phyloP scores from a whole-genome alignment of 345 rosid genomes.

The Citrus trifoliata region DNA sequence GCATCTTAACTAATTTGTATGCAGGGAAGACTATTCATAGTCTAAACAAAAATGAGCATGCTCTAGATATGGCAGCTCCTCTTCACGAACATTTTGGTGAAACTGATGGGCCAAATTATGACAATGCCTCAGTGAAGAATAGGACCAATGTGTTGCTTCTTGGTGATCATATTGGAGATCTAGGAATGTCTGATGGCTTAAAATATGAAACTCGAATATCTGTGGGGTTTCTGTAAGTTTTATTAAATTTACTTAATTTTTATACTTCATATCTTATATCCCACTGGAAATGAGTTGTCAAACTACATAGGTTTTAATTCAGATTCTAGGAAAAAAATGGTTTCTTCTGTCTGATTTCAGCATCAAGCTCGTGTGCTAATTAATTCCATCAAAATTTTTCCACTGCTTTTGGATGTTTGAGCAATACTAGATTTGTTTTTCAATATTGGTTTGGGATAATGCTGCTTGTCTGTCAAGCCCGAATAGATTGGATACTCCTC shows the following conservation, averaged over 20 bases:
- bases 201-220: conserved; percentile 70
- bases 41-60: conserved; percentile 86
- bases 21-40: conserved; percentile 81
- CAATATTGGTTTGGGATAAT: neutral
- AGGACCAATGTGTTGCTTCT: conserved; percentile 83
- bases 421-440: neutral
- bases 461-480: neutral
- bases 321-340: neutral
- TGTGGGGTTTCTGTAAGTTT: conserved; percentile 78
- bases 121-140: conserved; percentile 44
- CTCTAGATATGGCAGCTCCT: conserved; percentile 87
- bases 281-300: neutral
- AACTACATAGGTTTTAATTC: neutral
- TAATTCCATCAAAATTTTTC: neutral
- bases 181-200: conserved; percentile 89
- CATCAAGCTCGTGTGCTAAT: neutral
- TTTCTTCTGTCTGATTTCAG: neutral
- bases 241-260: neutral
- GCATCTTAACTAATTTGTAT: neutral
- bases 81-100: conserved; percentile 63
- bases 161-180: conserved; percentile 85
- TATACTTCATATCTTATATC: neutral
- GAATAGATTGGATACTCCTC: neutral
- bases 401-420: neutral
- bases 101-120: conserved; percentile 28